Evolutionary conservation across 139 green algal species (phyloP).

Genomic region (Medakamo hakoo): DNA sequence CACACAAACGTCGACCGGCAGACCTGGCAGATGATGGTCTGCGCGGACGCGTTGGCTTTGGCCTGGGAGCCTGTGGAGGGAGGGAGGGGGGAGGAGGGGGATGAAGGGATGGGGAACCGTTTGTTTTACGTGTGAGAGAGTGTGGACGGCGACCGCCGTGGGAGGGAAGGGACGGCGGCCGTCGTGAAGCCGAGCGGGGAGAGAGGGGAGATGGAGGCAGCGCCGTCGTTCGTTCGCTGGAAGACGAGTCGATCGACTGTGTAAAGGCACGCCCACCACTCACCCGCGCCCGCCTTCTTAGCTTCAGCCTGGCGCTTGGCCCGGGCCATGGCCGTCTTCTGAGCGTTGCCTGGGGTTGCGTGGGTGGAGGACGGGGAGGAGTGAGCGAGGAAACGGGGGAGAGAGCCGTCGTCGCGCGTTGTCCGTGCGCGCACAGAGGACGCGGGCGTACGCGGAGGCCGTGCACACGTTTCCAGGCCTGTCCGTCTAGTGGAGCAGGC

Average conservation of each 20-base stretch:
- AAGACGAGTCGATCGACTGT: background rate
- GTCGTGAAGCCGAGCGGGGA: background rate
- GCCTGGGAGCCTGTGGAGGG: slow-evolving; percentile 18
- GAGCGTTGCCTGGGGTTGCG: slow-evolving; percentile 16
- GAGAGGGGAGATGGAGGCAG: background rate
- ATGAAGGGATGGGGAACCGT: background rate
- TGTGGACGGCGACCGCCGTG: background rate
- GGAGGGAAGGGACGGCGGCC: background rate
- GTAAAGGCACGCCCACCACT: too few species aligned
- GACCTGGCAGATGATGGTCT: slow-evolving; percentile 26
- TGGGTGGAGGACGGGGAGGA: background rate
- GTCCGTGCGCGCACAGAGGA: too few species aligned
- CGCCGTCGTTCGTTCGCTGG: background rate
- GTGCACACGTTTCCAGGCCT: too few species aligned
- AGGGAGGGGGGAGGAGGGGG: background rate
- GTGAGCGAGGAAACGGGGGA: too few species aligned
- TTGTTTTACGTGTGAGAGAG: slow-evolving; percentile 6
- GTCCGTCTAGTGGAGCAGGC: too few species aligned
- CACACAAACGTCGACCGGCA: slow-evolving; percentile 38
- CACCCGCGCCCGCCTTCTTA: slow-evolving; percentile 4
- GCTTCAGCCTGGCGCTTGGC: slow-evolving; percentile 11
- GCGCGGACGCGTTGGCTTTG: slow-evolving; percentile 20
- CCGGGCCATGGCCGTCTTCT: slow-evolving; percentile 31
- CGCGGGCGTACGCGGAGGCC: too few species aligned
- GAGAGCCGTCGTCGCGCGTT: too few species aligned